Percentiles rank a stretch among this genome's conserved stretches.
Evolutionary conservation across 192 early-diverging fungal genomes (phyloP).

Genomic region (Phycomyces blakesleeanus): DNA sequence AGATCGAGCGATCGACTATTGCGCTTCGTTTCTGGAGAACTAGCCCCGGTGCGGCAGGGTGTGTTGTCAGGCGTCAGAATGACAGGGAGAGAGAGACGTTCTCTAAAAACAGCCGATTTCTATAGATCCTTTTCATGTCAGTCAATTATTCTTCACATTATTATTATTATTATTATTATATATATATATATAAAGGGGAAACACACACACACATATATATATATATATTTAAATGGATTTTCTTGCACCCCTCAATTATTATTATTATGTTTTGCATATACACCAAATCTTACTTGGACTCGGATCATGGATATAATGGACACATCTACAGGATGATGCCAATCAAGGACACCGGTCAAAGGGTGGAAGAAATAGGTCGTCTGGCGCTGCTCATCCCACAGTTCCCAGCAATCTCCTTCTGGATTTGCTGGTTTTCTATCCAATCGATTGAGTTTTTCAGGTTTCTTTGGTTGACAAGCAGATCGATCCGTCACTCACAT

Average conservation of each 20-base stretch:
- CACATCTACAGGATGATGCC: conserved; percentile 72
- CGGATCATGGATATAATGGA: conserved; percentile 70
- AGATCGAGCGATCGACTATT: conserved; percentile 14
- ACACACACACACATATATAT: too few species aligned
- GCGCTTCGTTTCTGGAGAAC: conserved; percentile 7
- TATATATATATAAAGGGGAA: too few species aligned
- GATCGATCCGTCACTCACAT: conserved; percentile 51
- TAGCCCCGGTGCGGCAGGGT: background rate
- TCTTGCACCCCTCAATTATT: too few species aligned
- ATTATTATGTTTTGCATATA: conserved; percentile 1
- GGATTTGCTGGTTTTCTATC: conserved; percentile 67
- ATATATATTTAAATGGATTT: too few species aligned
- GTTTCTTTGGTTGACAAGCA: conserved; percentile 9
- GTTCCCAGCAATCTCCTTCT: conserved; percentile 95
- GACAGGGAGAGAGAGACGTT: conserved; percentile 44
- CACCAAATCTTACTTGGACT: conserved; percentile 53
- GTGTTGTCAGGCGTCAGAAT: conserved; percentile 26
- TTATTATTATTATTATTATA: too few species aligned
- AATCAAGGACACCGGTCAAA: conserved; percentile 80
- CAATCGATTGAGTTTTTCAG: conserved; percentile 1
- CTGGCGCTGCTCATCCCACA: conserved; percentile 79
- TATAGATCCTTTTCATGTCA: too few species aligned
- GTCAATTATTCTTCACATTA: too few species aligned
- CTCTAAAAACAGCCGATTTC: conserved; percentile 5
- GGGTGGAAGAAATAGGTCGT: conserved; percentile 94